Evolutionary conservation across 208 protist genomes (phyloP), one percentile per base, ranked within the genome.

Genomic region (Acanthamoeba lenticulata): DNA sequence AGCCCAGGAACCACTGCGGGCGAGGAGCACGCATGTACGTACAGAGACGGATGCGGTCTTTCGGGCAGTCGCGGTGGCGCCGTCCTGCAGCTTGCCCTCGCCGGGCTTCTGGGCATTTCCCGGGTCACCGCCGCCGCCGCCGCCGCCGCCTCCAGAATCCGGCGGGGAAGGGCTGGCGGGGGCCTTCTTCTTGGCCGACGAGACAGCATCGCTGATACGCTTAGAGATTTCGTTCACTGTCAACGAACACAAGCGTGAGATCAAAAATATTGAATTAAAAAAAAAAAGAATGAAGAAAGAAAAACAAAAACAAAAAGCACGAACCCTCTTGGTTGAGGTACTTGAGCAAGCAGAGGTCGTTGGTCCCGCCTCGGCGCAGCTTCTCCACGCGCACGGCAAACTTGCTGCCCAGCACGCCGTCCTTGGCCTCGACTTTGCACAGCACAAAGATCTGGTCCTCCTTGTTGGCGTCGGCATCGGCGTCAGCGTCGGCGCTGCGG

Each of bases 371-470:
- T 36, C 21, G 38, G 38, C 40, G 11, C 69, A 79, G 40, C 69
- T 79, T 79, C 69, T 79, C 69, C 40, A 79, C 69, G 38, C 44
- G 13, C 36, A 79, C 69, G 24, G 40, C 69, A 13, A 79, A 29
- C 69, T 79, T 79, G 69, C 44, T 79, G 69, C 69, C 69, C 38
- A 79, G 69, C 17, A 79, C 69, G 7, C 69, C 69, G 24, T 79
- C 69, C 77, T 57, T 86, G 77, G 77, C 0, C 29, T 86, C 77
- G 29, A 86, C 77, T 13, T 86, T 86, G 44, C 77, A 86, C 42
- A 86, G 77, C 3, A 86, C 77, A 29, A 47, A 86, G 40, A 86
- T 47, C 72, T 55, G 38, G 24, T 83, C 49, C 4, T 24, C 72
- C 72, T 44, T 83, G 27, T 83, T n/a, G 72, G 6, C 27, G n/a